phyloP scores from a whole-genome alignment of 441 rosid species.

The Lepidium campestre region DNA sequence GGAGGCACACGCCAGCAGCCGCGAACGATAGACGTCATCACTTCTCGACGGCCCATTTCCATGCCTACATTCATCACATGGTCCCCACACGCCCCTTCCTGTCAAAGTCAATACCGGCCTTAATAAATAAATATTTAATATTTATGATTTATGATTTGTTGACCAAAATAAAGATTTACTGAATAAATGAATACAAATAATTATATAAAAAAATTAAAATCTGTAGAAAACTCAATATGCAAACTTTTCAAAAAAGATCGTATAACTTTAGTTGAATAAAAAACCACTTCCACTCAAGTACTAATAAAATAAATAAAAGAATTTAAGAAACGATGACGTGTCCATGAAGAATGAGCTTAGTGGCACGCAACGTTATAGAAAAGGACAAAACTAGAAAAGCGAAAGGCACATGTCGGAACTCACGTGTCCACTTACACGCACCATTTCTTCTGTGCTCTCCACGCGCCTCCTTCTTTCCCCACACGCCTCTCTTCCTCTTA shows the following conservation, averaged over 20 bases:
- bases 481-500: constrained; percentile 20
- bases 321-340: constrained; percentile 20
- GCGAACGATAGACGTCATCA: background rate
- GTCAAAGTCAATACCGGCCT: background rate
- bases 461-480: constrained; percentile 54
- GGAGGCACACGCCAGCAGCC: constrained; percentile 20
- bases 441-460: constrained; percentile 31
- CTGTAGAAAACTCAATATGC: too few relatives aligned
- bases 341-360: background rate
- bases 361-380: constrained; percentile 21
- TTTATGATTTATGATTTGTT: background rate
- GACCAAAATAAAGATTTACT: too few relatives aligned
- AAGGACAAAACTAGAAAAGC: background rate
- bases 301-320: background rate
- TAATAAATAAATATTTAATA: background rate
- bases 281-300: background rate
- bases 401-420: constrained; percentile 34
- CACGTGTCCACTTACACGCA: constrained; percentile 30
- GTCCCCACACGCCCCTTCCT: background rate
- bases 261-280: background rate
- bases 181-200: too few relatives aligned
- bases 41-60: background rate
- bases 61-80: constrained; percentile 7
- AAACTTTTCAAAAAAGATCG: too few relatives aligned
- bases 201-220: too few relatives aligned